phyloP scores from a whole-genome alignment of 495 filamentous ascomycete genomes.

The Amphirosellinia nigrospora region DNA sequence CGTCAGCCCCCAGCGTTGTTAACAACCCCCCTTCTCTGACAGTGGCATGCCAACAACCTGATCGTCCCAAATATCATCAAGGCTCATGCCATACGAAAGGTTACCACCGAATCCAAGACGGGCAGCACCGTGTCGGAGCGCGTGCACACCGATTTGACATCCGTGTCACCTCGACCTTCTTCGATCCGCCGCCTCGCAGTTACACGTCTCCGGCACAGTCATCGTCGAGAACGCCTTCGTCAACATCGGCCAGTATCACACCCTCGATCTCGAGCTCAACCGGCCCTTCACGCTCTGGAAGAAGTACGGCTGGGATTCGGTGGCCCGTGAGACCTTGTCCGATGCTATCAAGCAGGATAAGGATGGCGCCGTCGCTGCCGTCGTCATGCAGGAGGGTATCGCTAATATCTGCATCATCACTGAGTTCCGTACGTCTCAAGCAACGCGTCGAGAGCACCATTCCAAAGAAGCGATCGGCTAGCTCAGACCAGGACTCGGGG shows the following conservation, averaged over 20 bases:
- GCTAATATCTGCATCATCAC: conserved; percentile 95
- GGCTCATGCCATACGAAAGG: conserved; percentile 82
- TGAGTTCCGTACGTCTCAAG: conserved; percentile 87
- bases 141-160: conserved; percentile 80
- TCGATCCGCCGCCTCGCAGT: conserved; percentile 79
- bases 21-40: background rate
- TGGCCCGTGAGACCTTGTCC: conserved; percentile 76
- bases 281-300: conserved; percentile 83
- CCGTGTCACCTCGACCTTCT: conserved; percentile 82
- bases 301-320: conserved; percentile 87
- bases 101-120: conserved; percentile 71
- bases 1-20: background rate
- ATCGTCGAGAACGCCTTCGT: conserved; percentile 83
- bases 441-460: conserved; percentile 85
- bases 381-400: conserved; percentile 92
- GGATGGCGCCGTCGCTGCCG: conserved; percentile 80
- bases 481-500: conserved; percentile 73
- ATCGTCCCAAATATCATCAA: conserved; percentile 83
- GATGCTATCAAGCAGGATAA: conserved; percentile 80
- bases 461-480: conserved; percentile 73
- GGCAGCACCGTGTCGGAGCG: conserved; percentile 77
- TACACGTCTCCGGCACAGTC: conserved; percentile 86
- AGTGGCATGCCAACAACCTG: conserved; percentile 98
- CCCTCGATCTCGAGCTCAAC: conserved; percentile 79
- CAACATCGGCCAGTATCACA: conserved; percentile 85